Conservation (phyloP, 2,329 filamentous ascomycete genomes). For the Fonsecaea pugnacius region DNA sequence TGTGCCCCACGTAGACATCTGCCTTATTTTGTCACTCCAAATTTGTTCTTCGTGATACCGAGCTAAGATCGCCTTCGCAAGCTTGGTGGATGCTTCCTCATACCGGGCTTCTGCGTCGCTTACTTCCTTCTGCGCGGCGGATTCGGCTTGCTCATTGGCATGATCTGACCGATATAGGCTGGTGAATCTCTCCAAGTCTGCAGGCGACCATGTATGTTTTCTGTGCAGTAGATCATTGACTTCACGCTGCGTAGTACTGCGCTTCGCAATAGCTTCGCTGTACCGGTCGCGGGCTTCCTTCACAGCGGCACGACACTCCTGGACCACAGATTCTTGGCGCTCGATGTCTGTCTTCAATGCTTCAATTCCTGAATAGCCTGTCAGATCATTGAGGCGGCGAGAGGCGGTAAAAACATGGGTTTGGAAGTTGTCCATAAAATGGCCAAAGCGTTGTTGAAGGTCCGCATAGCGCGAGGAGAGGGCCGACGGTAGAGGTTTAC, state of each 20-base stretch:
- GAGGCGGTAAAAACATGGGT: slow-evolving; percentile 82
- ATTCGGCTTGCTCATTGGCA: slow-evolving; percentile 83
- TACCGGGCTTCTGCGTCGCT: slow-evolving; percentile 77
- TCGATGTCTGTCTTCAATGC: slow-evolving; percentile 78
- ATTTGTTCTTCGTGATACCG: slow-evolving; percentile 99
- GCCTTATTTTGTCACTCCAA: slow-evolving; percentile 95
- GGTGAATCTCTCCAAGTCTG: slow-evolving; percentile 93
- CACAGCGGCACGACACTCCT: slow-evolving; percentile 64
- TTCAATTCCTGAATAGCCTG: slow-evolving; percentile 92
- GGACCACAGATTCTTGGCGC: slow-evolving; percentile 62
- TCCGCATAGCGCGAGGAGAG: slow-evolving; percentile 60
- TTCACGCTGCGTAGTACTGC: slow-evolving; percentile 90
- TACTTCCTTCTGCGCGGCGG: slow-evolving; percentile 71
- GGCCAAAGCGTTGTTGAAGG: slow-evolving; percentile 63
- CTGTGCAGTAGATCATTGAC: slow-evolving; percentile 91
- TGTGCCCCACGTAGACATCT: slow-evolving; percentile 97
- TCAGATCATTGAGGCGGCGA: slow-evolving; percentile 89
- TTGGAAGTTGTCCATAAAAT: slow-evolving; percentile 87
- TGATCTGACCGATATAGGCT: slow-evolving; percentile 89
- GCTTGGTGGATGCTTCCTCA: slow-evolving; percentile 72
- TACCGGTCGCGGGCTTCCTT: slow-evolving; percentile 74
- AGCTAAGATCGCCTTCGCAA: slow-evolving; percentile 82
- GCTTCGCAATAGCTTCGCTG: slow-evolving; percentile 79
- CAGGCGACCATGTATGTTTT: slow-evolving; percentile 87
- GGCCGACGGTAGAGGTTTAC: slow-evolving; percentile 56